A percentile compares a stretch with the other conserved stretches of the same genome.
Conservation (phyloP, 148 eudicot genomes). For the Nepenthes mirabilis region DNA sequence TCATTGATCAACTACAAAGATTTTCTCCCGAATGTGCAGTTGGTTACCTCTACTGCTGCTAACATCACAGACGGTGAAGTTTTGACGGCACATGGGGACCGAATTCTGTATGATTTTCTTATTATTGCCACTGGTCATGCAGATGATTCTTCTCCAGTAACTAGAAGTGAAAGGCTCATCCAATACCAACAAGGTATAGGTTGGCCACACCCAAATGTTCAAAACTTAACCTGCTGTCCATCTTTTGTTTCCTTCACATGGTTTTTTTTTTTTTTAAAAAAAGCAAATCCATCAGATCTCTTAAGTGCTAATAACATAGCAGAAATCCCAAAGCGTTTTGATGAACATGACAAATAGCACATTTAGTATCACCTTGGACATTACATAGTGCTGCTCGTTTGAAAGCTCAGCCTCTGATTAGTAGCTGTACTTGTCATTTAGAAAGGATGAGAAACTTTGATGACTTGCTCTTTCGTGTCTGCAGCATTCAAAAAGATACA, state of each 20-base stretch:
- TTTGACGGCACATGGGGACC: slow-evolving; percentile 19
- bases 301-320: too few species aligned
- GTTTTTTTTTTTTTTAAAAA: too few species aligned
- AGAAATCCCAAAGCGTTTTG: too few species aligned
- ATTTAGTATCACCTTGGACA: too few species aligned
- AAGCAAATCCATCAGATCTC: too few species aligned
- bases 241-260: too few species aligned
- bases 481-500: slow-evolving; percentile 27
- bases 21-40: slow-evolving; percentile 27
- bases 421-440: too few species aligned
- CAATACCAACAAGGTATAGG: slow-evolving; percentile 24
- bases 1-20: slow-evolving; percentile 28
- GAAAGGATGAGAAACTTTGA: too few species aligned
- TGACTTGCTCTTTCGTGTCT: neutral
- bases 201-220: neutral
- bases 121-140: slow-evolving; percentile 44
- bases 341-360: too few species aligned
- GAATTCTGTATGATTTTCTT: slow-evolving; percentile 32
- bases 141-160: slow-evolving; percentile 10
- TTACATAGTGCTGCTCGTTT: too few species aligned
- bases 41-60: slow-evolving; percentile 27
- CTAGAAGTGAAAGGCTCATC: slow-evolving; percentile 21
- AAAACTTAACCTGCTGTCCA: too few species aligned
- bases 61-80: slow-evolving; percentile 23
- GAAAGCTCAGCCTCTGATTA: too few species aligned